These are phyloP conservation scores for Byssoonygena ceratinophila DNA, from an alignment of 2,329 filamentous ascomycete species.

Conservation along the genomic window DNA sequence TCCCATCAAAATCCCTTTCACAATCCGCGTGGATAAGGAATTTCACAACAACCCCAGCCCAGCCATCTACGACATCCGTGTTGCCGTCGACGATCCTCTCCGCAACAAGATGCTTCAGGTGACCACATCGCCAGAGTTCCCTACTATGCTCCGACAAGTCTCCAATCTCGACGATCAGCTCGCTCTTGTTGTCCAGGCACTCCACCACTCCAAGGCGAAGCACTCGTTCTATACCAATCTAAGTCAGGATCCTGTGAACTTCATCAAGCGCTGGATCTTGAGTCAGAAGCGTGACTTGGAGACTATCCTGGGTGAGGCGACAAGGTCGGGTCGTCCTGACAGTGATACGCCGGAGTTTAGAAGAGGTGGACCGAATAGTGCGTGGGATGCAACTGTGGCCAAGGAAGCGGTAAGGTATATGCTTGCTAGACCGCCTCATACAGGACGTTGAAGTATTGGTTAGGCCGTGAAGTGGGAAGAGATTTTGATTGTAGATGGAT, in stretches of 20 bases:
- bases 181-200: slow-evolving; percentile 68
- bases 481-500: neutral
- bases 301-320: slow-evolving; percentile 72
- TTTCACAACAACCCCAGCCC: slow-evolving; percentile 65
- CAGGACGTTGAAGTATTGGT: slow-evolving; percentile 16
- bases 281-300: slow-evolving; percentile 87
- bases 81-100: slow-evolving; percentile 73
- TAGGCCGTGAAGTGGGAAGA: neutral
- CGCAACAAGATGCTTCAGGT: slow-evolving; percentile 55
- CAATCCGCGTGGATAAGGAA: slow-evolving; percentile 79
- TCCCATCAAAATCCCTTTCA: slow-evolving; percentile 77
- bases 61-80: slow-evolving; percentile 82
- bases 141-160: slow-evolving; percentile 64
- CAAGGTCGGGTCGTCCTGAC: slow-evolving; percentile 45
- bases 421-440: slow-evolving; percentile 40
- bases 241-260: slow-evolving; percentile 69
- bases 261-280: slow-evolving; percentile 77
- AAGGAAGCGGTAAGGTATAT: slow-evolving; percentile 53
- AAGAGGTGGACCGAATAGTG: slow-evolving; percentile 45
- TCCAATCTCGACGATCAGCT: slow-evolving; percentile 72
- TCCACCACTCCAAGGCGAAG: slow-evolving; percentile 77
- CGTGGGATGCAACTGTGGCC: slow-evolving; percentile 54
- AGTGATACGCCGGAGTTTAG: slow-evolving; percentile 43
- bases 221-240: slow-evolving; percentile 76
- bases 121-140: slow-evolving; percentile 59